Evolutionary conservation across 768 basidiomycete species (phyloP), one percentile per base, ranked within the genome.

Genomic region (Pulveroboletus sp.): DNA sequence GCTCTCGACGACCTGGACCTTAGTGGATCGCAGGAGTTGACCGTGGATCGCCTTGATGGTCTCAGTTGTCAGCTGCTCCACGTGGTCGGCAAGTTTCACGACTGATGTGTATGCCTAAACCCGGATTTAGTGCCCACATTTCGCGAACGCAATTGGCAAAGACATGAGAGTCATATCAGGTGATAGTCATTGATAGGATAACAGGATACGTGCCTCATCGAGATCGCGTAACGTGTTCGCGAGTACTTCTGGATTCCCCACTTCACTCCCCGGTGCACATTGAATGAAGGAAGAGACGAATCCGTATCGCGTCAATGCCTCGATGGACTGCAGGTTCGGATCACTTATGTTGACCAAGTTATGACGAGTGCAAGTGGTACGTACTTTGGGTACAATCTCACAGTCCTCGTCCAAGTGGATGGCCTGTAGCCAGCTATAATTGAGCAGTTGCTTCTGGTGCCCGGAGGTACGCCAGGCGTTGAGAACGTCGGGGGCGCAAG

Each of bases 11-110:
- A 64, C 54, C 40, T 53, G 63, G 33, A 67, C 24, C 54, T 67
- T 67, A 45, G 67, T 67, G 17, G 67, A 54, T 24, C 60, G 56
- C 65, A 67, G 67, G 17, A 67, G 51, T 38, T 58, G 64, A n/a
- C 49, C 21, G 29, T 67, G 65, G 31, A 67, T 62, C 3, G 38
- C 52, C 37, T 68, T 68, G 48, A 68, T 58, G 45, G 38, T 54
- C 20, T 60, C 65, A 0, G 67, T 62, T 4, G 65, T 62, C 37
- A 67, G 43, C 12, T 45, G 53, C 19, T 67, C 65, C 8, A 62
- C 58, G 31, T 23, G 45, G 21, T 67, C 67, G 37, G 52, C 42
- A 11, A 64, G 53, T 29, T 53, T 53, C 6, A 67, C 20, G 32
- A 64, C 47, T 3, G 34, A 43, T 27, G 50, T n/a, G 32, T 64